A percentile compares a stretch with the other conserved stretches of the same genome.
These are phyloP conservation scores for Lactarius akahatsu DNA, from an alignment of 768 basidiomycete genomes.

Conservation along the genomic window DNA sequence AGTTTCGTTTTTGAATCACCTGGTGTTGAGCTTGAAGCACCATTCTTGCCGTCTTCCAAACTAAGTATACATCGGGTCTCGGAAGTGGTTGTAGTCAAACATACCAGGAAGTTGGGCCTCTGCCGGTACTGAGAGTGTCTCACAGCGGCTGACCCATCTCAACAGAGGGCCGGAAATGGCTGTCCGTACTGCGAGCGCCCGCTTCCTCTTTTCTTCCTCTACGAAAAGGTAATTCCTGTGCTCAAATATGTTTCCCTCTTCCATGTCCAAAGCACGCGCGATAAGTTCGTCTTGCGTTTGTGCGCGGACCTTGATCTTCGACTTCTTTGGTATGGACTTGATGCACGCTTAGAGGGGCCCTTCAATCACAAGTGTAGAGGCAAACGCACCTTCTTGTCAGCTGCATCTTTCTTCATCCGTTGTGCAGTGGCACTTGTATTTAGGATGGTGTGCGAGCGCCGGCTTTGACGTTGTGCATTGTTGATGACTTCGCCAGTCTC, in stretches of 20 bases:
- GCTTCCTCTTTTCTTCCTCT: slow-evolving; percentile 81
- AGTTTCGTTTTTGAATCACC: background rate
- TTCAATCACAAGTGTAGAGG: background rate
- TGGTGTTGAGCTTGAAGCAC: background rate
- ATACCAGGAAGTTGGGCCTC: slow-evolving; percentile 38
- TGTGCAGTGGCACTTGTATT: slow-evolving; percentile 67
- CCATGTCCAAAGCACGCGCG: slow-evolving; percentile 77
- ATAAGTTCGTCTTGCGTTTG: slow-evolving; percentile 85
- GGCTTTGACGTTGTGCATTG: slow-evolving; percentile 51
- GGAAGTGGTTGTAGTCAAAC: background rate
- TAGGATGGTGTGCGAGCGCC: slow-evolving; percentile 65
- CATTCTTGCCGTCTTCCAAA: slow-evolving; percentile 1
- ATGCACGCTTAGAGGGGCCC: slow-evolving; percentile 28
- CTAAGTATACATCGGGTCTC: background rate
- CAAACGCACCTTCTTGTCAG: slow-evolving; percentile 55
- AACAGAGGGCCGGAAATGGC: slow-evolving; percentile 64
- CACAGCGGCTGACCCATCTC: slow-evolving; percentile 67
- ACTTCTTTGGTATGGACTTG: slow-evolving; percentile 56
- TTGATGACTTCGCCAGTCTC: slow-evolving; percentile 60
- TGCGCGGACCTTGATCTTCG: slow-evolving; percentile 49
- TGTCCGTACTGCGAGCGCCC: slow-evolving; percentile 60
- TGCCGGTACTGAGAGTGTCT: slow-evolving; percentile 48
- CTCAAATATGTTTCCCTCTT: slow-evolving; percentile 79
- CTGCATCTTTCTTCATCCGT: slow-evolving; percentile 60
- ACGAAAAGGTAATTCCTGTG: slow-evolving; percentile 75